Evolutionary conservation across 495 filamentous ascomycete genomes (phyloP), one percentile per base, ranked within the genome.

Genomic region (Haplographium delicatum): DNA sequence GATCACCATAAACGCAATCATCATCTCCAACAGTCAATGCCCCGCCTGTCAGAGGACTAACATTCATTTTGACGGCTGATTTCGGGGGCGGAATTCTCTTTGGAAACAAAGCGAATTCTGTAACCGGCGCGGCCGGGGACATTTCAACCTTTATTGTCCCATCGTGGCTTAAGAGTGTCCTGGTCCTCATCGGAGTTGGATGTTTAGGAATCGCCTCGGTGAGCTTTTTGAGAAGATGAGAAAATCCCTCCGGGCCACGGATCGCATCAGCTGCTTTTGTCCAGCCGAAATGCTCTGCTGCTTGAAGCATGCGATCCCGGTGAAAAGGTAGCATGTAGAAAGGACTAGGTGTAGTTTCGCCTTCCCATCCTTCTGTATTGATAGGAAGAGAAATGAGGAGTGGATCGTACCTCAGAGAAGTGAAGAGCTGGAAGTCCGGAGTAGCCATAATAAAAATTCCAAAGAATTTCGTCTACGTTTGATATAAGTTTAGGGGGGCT

Each of bases 311-410:
- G 45, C 76, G 88, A 59, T 93, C 85, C 18, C 79, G 81, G 65
- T 97, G 91, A 65, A 83, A 84, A 37, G 77, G 67, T 10, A 95
- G 76, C 71, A 96, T 87, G 69, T 95, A 96, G 60, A 93, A 85
- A 1, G 81, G 81, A n/a, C 79, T 82, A 2, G 34, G 18, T 16
- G 71, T 78, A 51, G 44, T 70, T 41, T 30, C 13, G 13, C 9
- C 13, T 13, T 53, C 53, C 54, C 47, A 61, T 19, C 44, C 28
- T 54, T 72, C 64, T 4, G 60, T 64, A 22, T 59, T 60, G 24
- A 35, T 46, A 7, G 67, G 50, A 13, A 68, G 53, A 40, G 40
- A 51, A 5, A 73, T 66, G 24, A 95, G 80, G 5, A 62, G 55
- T 7, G 79, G 81, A 57, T 96, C 89, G 64, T 85, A 90, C 47